Base-by-base conservation (phyloP, 2,329 filamentous ascomycete genomes). In the Fusarium foetens region DNA sequence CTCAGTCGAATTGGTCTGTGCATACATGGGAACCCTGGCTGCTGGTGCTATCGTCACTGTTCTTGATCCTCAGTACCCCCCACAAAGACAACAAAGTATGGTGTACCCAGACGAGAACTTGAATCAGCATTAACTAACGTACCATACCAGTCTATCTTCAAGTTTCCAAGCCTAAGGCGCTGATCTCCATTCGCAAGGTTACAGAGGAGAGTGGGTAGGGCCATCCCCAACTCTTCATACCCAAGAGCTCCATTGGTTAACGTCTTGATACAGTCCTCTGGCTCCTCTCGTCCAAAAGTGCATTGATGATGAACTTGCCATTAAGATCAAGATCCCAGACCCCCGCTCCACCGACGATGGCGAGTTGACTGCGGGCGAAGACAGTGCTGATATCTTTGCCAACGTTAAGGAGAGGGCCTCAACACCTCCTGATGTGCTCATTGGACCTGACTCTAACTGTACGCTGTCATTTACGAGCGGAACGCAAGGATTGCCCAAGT, bases 41-140 rank as follows among this genome's bases (percentile, higher is more conserved):
- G 55, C 55, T 23, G 43, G 55, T 31, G 55, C 33, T 21, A 51
- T 36, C 16, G 33, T 58, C 12, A 58, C 55, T 23, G 55, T 58
- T 33, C 42, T 58, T n/a, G 42, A 58, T 29, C 55, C 55, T 23
- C 31, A 35, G n/a, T 58, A 58, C n/a, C 55, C 54, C 14, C 55
- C 33, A 13, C 19, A 35, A n/a, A 58, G 55, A 51, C 55, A 58
- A 38, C 42, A 51, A 36, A 51, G 52, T 54, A 43, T 25, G 36
- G 11, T 42, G 14, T 43, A 55, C 52, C n/a, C 36, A 17, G 27
- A 21, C 36, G 36, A 31, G 52, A 33, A 43, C 52, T 13, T 7
- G 10, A 43, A 19, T 25, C 12, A 55, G 12, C 27, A 33, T 43
- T 8, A 31, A 31, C 38, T 55, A 43, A 33, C 27, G 9, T 23